Conservation (phyloP, 306 rosid genomes). For the Cyclanthera cordifolia region DNA sequence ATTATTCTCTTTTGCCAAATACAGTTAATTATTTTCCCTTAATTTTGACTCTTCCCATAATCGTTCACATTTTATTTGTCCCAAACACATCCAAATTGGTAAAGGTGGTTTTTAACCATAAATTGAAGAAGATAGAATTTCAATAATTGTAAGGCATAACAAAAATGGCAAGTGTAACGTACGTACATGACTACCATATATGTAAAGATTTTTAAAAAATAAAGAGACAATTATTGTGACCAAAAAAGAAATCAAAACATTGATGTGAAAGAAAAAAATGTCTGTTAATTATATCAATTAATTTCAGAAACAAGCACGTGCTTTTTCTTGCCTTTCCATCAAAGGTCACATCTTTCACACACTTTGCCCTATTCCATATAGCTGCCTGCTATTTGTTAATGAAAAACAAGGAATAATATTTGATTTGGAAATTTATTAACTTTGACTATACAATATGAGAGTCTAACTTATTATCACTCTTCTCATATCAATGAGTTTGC, state of each 20-base stretch:
- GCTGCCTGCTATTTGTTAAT: background rate
- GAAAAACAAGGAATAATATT: too few species aligned
- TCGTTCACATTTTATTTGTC: too few species aligned
- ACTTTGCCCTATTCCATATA: background rate
- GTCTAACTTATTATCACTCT: too few species aligned
- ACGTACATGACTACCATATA: background rate
- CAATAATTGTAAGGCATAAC: conserved; percentile 4
- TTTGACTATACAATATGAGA: too few species aligned
- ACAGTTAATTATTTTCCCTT: too few species aligned
- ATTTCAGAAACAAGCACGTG: background rate
- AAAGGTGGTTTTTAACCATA: too few species aligned
- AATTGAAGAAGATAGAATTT: background rate
- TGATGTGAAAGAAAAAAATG: background rate
- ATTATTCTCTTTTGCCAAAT: too few species aligned
- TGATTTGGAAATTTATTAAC: too few species aligned
- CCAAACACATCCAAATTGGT: too few species aligned
- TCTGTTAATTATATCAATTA: background rate
- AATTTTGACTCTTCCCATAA: too few species aligned
- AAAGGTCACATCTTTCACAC: background rate
- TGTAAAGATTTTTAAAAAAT: background rate
- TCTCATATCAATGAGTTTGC: too few species aligned
- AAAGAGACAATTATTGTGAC: background rate
- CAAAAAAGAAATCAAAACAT: background rate
- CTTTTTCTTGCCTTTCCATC: background rate
- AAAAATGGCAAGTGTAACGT: background rate